These are phyloP conservation scores for Penicillium pulvis DNA, from an alignment of 495 filamentous ascomycete species.

Conservation along the genomic window DNA sequence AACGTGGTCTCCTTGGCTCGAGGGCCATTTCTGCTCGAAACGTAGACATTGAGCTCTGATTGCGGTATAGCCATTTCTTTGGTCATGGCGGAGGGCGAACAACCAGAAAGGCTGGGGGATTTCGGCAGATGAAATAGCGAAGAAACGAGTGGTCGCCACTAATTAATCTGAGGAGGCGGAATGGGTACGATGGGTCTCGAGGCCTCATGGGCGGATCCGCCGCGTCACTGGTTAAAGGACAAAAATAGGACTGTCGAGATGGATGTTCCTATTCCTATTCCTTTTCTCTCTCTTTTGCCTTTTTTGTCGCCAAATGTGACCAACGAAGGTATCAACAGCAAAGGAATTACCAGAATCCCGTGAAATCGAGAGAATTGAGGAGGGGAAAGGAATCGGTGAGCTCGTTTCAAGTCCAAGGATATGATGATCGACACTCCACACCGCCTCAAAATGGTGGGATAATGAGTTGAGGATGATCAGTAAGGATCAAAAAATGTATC, in stretches of 20 bases:
- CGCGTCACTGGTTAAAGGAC: constrained; percentile 13
- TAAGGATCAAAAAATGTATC: no score
- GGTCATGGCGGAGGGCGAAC: constrained; percentile 32
- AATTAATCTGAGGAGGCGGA: constrained; percentile 28
- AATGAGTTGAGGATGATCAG: no score
- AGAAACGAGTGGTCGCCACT: constrained; percentile 25
- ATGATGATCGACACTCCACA: constrained; percentile 33
- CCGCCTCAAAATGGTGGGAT: constrained; percentile 24
- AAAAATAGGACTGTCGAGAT: constrained; percentile 1
- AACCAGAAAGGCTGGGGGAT: constrained; percentile 13
- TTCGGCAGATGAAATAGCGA: constrained; percentile 18
- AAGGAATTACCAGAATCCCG: constrained; percentile 22
- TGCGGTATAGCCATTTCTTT: constrained; percentile 34
- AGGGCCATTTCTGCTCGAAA: constrained; percentile 38
- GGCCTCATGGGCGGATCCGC: constrained; percentile 27
- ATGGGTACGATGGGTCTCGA: constrained; percentile 29
- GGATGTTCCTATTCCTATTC: background rate
- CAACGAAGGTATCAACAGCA: background rate
- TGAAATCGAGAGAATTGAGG: constrained; percentile 8
- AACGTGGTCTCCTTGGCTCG: constrained; percentile 49
- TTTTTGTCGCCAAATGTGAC: background rate
- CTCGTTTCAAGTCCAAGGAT: constrained; percentile 26
- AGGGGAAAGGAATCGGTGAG: constrained; percentile 22
- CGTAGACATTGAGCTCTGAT: constrained; percentile 48
- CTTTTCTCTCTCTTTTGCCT: background rate